A percentile compares a stretch with the other conserved stretches of the same genome.
Conservation (phyloP, 176 grass and related monocot species). For the Metroxylon sagu region DNA sequence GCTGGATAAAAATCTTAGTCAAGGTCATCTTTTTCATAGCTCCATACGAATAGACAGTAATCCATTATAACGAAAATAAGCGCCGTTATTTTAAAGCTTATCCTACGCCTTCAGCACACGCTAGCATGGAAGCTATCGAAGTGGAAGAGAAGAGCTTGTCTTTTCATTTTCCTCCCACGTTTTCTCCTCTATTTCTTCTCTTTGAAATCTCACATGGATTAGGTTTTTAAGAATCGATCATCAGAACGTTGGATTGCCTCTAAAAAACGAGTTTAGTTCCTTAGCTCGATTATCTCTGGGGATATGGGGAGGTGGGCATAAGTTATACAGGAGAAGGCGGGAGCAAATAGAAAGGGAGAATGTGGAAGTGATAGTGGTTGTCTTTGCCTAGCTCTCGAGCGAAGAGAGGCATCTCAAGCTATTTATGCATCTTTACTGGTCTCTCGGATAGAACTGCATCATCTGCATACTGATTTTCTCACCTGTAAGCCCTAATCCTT, state of each 20-base stretch:
- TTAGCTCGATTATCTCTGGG: not conserved
- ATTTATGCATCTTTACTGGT: constrained; percentile 77
- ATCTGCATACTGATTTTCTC: constrained; percentile 86
- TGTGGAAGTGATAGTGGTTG: constrained; percentile 56
- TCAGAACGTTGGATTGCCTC: too few relatives aligned
- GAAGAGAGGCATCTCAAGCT: constrained; percentile 68
- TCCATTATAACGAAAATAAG: too few relatives aligned
- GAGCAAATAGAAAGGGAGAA: constrained; percentile 13
- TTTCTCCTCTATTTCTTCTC: constrained; percentile 16
- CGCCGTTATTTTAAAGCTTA: not conserved
- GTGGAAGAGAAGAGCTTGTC: too few relatives aligned
- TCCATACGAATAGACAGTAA: too few relatives aligned
- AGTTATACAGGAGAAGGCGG: constrained; percentile 57
- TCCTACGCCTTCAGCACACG: constrained; percentile 2
- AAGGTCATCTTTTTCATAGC: too few relatives aligned
- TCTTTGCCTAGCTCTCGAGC: constrained; percentile 87
- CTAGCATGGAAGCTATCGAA: constrained; percentile 9
- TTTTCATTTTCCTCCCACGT: not conserved
- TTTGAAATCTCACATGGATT: not conserved
- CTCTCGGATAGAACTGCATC: constrained; percentile 75
- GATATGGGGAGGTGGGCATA: constrained; percentile 75
- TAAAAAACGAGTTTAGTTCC: too few relatives aligned
- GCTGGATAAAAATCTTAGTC: too few relatives aligned
- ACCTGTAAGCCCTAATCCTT: constrained; percentile 41
- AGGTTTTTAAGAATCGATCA: not conserved